Percentiles rank a stretch among this genome's conserved stretches.
These are phyloP conservation scores for Talaromyces verruculosus DNA, from an alignment of 2,329 filamentous ascomycete genomes.

Conservation along the genomic window DNA sequence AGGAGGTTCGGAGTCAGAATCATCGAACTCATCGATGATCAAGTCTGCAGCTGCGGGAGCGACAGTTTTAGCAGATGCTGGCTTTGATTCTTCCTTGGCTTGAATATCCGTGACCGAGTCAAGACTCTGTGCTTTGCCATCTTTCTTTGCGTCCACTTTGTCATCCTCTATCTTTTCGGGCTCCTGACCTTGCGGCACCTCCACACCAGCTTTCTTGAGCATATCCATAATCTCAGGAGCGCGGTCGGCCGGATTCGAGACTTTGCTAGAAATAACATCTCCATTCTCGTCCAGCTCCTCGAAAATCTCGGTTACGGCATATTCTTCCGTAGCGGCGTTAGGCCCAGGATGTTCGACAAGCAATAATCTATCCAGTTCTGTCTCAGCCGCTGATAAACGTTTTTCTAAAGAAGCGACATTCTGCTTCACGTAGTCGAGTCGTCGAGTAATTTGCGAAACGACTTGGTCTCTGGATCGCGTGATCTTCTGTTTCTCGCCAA, in stretches of 20 bases:
- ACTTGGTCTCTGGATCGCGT: conserved; percentile 63
- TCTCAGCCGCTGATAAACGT: conserved; percentile 66
- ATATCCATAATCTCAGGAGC: conserved; percentile 69
- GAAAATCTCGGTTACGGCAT: conserved; percentile 84
- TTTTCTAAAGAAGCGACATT: conserved; percentile 75
- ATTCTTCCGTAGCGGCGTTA: conserved; percentile 54
- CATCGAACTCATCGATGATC: conserved; percentile 25
- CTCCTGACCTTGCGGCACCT: conserved; percentile 3
- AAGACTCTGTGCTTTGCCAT: neutral
- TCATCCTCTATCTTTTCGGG: neutral
- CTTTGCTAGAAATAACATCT: conserved; percentile 70
- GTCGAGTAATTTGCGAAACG: conserved; percentile 65
- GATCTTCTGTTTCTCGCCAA: conserved; percentile 46
- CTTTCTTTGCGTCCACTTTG: neutral
- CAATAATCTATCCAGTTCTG: conserved; percentile 63
- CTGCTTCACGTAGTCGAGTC: conserved; percentile 84
- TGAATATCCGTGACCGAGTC: neutral
- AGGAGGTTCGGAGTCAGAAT: conserved; percentile 36
- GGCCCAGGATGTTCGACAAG: conserved; percentile 59
- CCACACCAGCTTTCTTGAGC: conserved; percentile 72
- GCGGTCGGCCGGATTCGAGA: conserved; percentile 66
- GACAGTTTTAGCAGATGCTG: neutral
- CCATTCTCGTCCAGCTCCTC: conserved; percentile 90
- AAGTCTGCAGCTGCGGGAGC: neutral
- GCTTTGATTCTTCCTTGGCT: conserved; percentile 11